phyloP scores from a whole-genome alignment of 2,329 filamentous ascomycete genomes.

The Coniella vitis region DNA sequence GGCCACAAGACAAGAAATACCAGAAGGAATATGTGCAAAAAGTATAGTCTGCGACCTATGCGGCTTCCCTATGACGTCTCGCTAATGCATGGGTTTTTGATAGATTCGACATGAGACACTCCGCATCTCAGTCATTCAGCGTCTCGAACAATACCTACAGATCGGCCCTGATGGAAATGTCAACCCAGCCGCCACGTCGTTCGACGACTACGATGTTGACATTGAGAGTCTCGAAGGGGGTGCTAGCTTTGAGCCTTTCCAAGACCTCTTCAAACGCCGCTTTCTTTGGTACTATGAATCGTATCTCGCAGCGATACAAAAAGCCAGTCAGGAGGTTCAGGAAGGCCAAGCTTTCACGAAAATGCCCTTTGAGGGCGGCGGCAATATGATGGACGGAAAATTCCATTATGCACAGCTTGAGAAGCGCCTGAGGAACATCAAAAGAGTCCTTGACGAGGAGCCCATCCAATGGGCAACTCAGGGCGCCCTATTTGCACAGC shows the following conservation, averaged over 20 bases:
- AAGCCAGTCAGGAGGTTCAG: slow-evolving; percentile 56
- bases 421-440: slow-evolving; percentile 61
- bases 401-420: slow-evolving; percentile 77
- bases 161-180: slow-evolving; percentile 49
- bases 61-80: neutral
- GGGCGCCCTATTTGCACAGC: slow-evolving; percentile 52
- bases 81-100: neutral
- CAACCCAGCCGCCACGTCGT: slow-evolving; percentile 22
- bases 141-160: slow-evolving; percentile 71
- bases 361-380: slow-evolving; percentile 78
- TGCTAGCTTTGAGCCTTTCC: slow-evolving; percentile 74
- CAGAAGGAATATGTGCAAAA: slow-evolving; percentile 74
- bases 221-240: slow-evolving; percentile 43
- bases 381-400: slow-evolving; percentile 78
- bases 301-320: slow-evolving; percentile 66
- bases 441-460: slow-evolving; percentile 65
- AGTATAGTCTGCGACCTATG: slow-evolving; percentile 36
- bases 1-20: slow-evolving; percentile 61
- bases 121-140: slow-evolving; percentile 77
- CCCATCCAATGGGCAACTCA: slow-evolving; percentile 62
- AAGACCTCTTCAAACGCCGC: slow-evolving; percentile 80
- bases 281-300: slow-evolving; percentile 96
- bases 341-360: slow-evolving; percentile 60
- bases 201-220: slow-evolving; percentile 40
- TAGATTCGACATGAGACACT: slow-evolving; percentile 89